Conservation (phyloP, 2,329 filamentous ascomycete species). For the Paradendryphiella salina region DNA sequence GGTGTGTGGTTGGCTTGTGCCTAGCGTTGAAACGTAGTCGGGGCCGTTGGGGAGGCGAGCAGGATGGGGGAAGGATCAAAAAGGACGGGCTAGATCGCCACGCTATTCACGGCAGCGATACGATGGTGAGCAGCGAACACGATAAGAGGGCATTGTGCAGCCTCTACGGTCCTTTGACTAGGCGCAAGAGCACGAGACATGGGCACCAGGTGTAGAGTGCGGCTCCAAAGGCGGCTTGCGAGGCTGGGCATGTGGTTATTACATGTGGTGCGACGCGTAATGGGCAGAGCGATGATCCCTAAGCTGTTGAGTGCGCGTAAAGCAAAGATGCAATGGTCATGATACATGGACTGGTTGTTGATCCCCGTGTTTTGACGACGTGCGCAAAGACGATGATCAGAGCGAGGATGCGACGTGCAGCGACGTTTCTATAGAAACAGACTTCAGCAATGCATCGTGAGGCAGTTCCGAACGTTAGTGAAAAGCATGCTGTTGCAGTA, state of each 20-base stretch:
- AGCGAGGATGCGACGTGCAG: slow-evolving; percentile 7
- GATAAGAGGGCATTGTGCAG: slow-evolving; percentile 1
- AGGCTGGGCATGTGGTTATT: slow-evolving; percentile 15
- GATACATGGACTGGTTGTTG: not conserved
- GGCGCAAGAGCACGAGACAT: no score
- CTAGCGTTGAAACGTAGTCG: not conserved
- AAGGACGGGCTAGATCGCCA: slow-evolving; percentile 15
- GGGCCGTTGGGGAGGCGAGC: slow-evolving; percentile 6
- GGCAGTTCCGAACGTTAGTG: not conserved
- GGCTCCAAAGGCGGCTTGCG: not conserved
- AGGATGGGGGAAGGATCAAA: slow-evolving; percentile 15
- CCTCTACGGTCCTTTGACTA: not conserved
- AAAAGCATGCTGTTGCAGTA: not conserved
- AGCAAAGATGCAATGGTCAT: slow-evolving; percentile 4
- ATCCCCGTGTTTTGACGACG: not conserved
- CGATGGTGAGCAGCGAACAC: slow-evolving; percentile 6
- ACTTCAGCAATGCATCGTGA: not conserved
- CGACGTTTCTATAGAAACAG: slow-evolving; percentile 10
- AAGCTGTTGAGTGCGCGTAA: slow-evolving; percentile 4
- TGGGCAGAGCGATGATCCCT: slow-evolving; percentile 3
- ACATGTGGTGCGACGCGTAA: slow-evolving; percentile 43
- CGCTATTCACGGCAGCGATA: slow-evolving; percentile 17
- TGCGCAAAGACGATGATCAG: slow-evolving; percentile 1
- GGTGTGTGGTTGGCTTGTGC: not conserved
- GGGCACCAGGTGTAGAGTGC: no score